These are phyloP conservation scores for Chrysoporthe austroafricana DNA, from an alignment of 2,329 filamentous ascomycete species.

Conservation along the genomic window DNA sequence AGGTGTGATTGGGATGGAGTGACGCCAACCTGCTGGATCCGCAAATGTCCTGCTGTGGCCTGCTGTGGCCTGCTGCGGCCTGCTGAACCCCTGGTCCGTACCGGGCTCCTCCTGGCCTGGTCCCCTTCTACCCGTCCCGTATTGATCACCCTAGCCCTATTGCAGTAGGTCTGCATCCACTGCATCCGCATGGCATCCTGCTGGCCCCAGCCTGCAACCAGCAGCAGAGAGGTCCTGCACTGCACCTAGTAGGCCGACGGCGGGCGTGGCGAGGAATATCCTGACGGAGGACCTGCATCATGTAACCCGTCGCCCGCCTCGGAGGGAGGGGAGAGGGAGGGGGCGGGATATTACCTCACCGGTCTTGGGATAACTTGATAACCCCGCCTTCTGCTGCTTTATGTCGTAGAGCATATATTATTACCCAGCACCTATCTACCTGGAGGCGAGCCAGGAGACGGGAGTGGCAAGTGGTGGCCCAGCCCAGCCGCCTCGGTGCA, in stretches of 20 bases:
- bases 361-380: no score
- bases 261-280: background rate
- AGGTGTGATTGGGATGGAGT: conserved; percentile 10
- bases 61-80: conserved; percentile 4
- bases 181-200: conserved; percentile 9
- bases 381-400: no score
- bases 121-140: conserved; percentile 9
- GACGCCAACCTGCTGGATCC: conserved; percentile 12
- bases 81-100: background rate
- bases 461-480: no score
- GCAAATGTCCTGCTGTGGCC: conserved; percentile 6
- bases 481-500: no score
- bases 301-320: no score
- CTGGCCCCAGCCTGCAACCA: background rate
- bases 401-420: no score
- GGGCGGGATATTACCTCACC: no score
- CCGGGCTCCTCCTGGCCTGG: conserved; percentile 10
- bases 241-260: background rate
- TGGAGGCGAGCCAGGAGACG: no score
- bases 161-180: background rate
- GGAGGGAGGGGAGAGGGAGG: no score
- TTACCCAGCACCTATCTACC: no score
- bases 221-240: no score
- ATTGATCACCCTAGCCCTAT: conserved; percentile 5
- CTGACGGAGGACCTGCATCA: no score